A percentile compares a stretch with the other conserved stretches of the same genome.
phyloP scores from a whole-genome alignment of 2,329 filamentous ascomycete species.

The Aureobasidium mangrovei region DNA sequence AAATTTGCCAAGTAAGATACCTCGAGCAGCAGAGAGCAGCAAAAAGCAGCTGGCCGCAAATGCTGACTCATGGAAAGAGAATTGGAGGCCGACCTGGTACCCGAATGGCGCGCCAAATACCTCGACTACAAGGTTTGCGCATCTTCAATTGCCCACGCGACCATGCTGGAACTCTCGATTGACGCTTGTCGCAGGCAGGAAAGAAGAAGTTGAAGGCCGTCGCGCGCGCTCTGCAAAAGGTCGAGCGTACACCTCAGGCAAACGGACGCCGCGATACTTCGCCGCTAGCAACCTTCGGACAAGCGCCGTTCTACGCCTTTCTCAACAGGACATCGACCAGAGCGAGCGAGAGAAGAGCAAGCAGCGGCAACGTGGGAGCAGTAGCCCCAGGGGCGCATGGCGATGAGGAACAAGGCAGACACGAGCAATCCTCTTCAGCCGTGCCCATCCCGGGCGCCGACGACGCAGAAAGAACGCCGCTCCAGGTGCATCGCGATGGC shows the following conservation, averaged over 20 bases:
- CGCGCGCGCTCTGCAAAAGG: slow-evolving; percentile 56
- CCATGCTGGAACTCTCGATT: neutral
- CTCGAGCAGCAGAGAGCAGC: neutral
- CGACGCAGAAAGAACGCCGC: slow-evolving; percentile 22
- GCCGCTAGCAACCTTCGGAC: slow-evolving; percentile 22
- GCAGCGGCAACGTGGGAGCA: slow-evolving; percentile 1
- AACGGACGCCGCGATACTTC: slow-evolving; percentile 33
- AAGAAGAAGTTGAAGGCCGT: slow-evolving; percentile 92
- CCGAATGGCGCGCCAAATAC: slow-evolving; percentile 92
- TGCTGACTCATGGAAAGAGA: slow-evolving; percentile 43
- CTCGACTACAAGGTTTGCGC: slow-evolving; percentile 68
- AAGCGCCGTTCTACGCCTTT: slow-evolving; percentile 34
- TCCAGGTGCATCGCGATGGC: slow-evolving; percentile 16
- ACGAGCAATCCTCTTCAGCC: neutral
- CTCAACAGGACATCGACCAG: slow-evolving; percentile 26
- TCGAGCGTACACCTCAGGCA: slow-evolving; percentile 40
- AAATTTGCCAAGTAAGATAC: slow-evolving; percentile 21
- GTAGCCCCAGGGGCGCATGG: neutral
- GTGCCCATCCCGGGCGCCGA: slow-evolving; percentile 9
- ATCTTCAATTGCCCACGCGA: neutral
- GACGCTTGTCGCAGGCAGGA: slow-evolving; percentile 43
- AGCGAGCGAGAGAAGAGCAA: neutral
- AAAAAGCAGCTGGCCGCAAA: neutral
- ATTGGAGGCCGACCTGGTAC: slow-evolving; percentile 78
- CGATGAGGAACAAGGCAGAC: slow-evolving; percentile 4